phyloP scores from a whole-genome alignment of 1,284 basidiomycete genomes.

The Ustilago bromivora region DNA sequence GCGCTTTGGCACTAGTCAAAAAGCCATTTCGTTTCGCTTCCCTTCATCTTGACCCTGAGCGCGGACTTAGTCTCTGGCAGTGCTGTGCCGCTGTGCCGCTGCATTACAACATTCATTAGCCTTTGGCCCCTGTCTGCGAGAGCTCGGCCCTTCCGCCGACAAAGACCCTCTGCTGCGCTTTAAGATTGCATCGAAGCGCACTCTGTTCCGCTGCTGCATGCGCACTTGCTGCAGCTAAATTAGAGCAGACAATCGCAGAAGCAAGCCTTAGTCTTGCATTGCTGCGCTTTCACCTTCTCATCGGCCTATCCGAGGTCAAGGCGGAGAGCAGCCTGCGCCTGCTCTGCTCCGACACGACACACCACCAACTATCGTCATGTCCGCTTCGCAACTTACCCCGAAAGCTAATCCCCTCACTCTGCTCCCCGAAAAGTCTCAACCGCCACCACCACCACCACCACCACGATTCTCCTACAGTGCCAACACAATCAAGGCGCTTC shows the following conservation, averaged over 20 bases:
- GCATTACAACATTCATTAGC: not conserved
- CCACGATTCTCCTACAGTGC: conserved; percentile 4
- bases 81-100: conserved; percentile 7
- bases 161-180: too few species aligned
- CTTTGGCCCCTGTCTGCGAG: conserved; percentile 1
- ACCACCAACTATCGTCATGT: conserved; percentile 20
- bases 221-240: conserved; percentile 1
- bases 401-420: conserved; percentile 25
- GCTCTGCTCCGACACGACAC: not conserved
- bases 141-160: conserved; percentile 15
- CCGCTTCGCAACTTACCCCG: conserved; percentile 42
- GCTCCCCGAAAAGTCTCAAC: conserved; percentile 36
- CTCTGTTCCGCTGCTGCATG: not conserved
- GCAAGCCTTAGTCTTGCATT: not conserved
- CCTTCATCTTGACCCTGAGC: conserved; percentile 8
- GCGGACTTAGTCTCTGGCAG: conserved; percentile 8
- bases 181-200: conserved; percentile 2
- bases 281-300: not conserved
- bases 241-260: not conserved
- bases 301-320: conserved; percentile 5
- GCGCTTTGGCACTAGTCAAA: not conserved
- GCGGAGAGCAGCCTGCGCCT: conserved; percentile 1
- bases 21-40: conserved; percentile 16
- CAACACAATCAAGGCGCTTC: conserved; percentile 33
- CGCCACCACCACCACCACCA: conserved; percentile 19